Conservation (phyloP, 2,329 filamentous ascomycete species). For the Nemania sp. region DNA sequence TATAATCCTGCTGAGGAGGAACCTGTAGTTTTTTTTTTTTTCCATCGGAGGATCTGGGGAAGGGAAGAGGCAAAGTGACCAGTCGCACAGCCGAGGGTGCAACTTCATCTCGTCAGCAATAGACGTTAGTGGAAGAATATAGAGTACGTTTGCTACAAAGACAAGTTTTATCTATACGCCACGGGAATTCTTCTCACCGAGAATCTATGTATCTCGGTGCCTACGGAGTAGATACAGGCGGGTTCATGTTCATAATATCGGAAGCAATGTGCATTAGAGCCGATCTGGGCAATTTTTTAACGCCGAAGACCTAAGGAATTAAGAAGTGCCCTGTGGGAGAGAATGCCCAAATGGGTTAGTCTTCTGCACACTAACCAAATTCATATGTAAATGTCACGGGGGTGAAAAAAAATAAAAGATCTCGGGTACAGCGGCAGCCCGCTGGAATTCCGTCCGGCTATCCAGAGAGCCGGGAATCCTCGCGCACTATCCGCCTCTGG, state of each 20-base stretch:
- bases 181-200: background rate
- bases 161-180: background rate
- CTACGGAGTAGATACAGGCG: too few relatives aligned
- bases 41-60: background rate
- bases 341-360: background rate
- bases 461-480: constrained; percentile 24
- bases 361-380: background rate
- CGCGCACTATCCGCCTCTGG: background rate
- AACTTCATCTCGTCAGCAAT: background rate
- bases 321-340: constrained; percentile 20
- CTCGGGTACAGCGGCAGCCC: constrained; percentile 9
- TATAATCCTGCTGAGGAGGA: background rate
- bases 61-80: background rate
- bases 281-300: constrained; percentile 16
- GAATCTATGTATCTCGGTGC: background rate
- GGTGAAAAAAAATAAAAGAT: constrained; percentile 11
- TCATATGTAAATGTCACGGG: constrained; percentile 14
- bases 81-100: background rate
- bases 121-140: background rate
- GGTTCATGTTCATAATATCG: background rate
- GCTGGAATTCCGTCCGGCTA: constrained; percentile 18
- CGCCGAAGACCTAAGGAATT: constrained; percentile 28
- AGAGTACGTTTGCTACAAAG: background rate
- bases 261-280: background rate
- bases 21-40: constrained; percentile 6